phyloP scores from a whole-genome alignment of 73 alveolate genomes.

The Tetrahymena thermophila region DNA sequence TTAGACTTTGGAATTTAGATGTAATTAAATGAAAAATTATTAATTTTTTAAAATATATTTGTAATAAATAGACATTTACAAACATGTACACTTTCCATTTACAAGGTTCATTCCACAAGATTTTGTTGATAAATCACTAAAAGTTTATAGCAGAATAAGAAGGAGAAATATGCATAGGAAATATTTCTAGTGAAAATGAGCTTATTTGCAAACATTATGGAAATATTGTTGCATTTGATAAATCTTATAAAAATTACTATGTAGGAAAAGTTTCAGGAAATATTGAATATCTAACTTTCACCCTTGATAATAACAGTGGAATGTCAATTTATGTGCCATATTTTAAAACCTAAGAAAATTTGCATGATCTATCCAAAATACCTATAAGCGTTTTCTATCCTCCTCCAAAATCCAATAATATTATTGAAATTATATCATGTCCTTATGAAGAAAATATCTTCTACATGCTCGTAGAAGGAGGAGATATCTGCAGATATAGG shows the following conservation, averaged over 20 bases:
- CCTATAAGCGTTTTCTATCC: neutral
- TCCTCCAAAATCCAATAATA: neutral
- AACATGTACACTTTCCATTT: neutral
- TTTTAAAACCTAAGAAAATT: neutral
- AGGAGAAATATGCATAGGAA: neutral
- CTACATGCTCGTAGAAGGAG: neutral
- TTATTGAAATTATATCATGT: neutral
- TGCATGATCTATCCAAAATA: neutral
- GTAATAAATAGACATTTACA: neutral
- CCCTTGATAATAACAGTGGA: neutral
- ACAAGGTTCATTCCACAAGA: neutral
- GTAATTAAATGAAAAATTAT: neutral
- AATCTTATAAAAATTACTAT: neutral
- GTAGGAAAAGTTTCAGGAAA: neutral
- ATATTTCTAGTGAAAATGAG: neutral
- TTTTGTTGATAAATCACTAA: neutral
- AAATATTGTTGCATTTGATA: neutral
- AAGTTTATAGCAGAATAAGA: neutral
- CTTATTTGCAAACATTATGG: neutral
- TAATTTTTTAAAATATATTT: neutral
- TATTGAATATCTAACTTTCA: neutral
- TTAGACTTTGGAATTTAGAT: neutral
- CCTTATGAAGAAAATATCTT: neutral
- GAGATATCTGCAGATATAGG: neutral
- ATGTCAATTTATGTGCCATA: neutral